Base-by-base conservation (phyloP, 306 rosid genomes). In the Vigna radiata region DNA sequence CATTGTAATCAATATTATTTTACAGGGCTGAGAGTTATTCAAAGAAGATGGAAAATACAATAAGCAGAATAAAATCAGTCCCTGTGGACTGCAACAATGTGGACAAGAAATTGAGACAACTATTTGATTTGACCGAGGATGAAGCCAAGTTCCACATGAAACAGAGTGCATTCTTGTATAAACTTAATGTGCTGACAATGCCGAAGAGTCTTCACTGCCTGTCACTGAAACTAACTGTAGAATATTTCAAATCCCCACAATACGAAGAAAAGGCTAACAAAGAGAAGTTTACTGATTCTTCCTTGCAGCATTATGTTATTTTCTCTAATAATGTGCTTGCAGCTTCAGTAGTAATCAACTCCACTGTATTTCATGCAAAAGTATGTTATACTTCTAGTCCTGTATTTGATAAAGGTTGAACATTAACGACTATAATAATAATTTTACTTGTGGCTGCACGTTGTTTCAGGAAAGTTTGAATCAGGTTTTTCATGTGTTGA, bases 161-260 rank as follows among this genome's bases (percentile, higher is more conserved):
- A 82, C 98, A 95, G 88, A 90, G 98, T 86, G 93, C 97, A 74
- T 95, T 90, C 87, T 94, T 95, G 79, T 92, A 90, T 85, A 96
- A 90, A 86, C 97, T 95, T 60, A 90, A 89, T 50, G 98, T 95
- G 79, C 97, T 89, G 88, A 95, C 98, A 55, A 92, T 89, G 96
- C 98, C 98, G 5, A 95, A 90, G 93, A 88, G 97, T 85, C 88
- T 70, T 73, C 98, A 95, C 81, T 95, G 98, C 87, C 85, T 95
- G 77, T 84, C 97, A 19, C 90, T 95, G 92, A 91, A 93, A 84
- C 86, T 95, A 77, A 95, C 98, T 39, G 91, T 92, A 59, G 97
- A 95, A 77, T 90, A 90, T 88, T 95, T 95, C 79, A 90, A 87
- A 88, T 86, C 89, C 68, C 65, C 89, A 17, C 50, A 58, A 46